Conservation (phyloP, 2,329 filamentous ascomycete species). For the Pseudomassariella vexata region DNA sequence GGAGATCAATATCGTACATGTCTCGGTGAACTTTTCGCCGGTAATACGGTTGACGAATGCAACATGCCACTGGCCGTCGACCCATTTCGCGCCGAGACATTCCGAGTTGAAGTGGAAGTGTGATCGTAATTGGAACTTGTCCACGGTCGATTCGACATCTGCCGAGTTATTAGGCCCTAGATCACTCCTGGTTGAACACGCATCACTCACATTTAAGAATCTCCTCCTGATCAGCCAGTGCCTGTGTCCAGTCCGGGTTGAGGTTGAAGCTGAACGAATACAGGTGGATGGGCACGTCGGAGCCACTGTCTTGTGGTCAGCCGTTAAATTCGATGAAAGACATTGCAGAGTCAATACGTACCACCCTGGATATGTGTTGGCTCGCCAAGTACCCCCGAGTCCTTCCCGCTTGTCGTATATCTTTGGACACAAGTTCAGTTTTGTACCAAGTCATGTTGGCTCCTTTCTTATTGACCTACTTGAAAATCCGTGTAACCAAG, state of each 20-base stretch:
- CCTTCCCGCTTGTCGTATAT: slow-evolving; percentile 8
- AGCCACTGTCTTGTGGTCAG: slow-evolving; percentile 9
- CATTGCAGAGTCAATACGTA: slow-evolving; percentile 3
- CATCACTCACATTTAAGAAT: slow-evolving; percentile 3
- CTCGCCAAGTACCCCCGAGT: slow-evolving; percentile 9
- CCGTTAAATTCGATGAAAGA: neutral
- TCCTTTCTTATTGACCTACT: slow-evolving; percentile 34
- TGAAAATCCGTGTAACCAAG: slow-evolving; percentile 11
- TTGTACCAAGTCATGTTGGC: slow-evolving; percentile 21
- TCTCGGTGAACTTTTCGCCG: too few species aligned
- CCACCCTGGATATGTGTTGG: slow-evolving; percentile 11
- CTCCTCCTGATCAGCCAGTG: slow-evolving; percentile 2
- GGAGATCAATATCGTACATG: slow-evolving; percentile 16
- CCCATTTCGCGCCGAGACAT: slow-evolving; percentile 15
- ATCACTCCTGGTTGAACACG: too few species aligned
- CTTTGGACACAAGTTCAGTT: neutral
- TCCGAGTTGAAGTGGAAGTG: slow-evolving; percentile 8
- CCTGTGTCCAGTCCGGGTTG: slow-evolving; percentile 4
- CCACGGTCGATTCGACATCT: slow-evolving; percentile 10
- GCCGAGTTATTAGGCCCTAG: neutral
- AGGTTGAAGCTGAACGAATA: slow-evolving; percentile 4
- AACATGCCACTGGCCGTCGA: neutral
- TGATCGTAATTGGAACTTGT: slow-evolving; percentile 10
- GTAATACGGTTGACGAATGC: too few species aligned
- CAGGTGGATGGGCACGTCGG: slow-evolving; percentile 27